A percentile compares a stretch with the other conserved stretches of the same genome.
phyloP scores from a whole-genome alignment of 768 basidiomycete species.

The Candolleomyces eurysporus region DNA sequence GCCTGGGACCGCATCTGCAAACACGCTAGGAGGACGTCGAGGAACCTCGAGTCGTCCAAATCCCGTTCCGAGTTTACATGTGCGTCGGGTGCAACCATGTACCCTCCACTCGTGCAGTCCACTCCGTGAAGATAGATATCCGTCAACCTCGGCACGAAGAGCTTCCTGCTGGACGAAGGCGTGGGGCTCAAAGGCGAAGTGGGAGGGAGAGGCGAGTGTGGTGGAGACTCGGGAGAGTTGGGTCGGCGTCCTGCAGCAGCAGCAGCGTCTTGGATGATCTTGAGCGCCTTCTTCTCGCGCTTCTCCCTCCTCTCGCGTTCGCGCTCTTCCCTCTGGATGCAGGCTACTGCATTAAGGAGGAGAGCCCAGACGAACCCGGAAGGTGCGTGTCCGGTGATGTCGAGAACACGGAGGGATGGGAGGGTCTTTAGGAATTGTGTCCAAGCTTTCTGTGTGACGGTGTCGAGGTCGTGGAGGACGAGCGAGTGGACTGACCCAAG shows the following conservation, averaged over 20 bases:
- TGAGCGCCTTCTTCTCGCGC: conserved; percentile 10
- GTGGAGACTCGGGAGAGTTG: neutral
- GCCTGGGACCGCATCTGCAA: conserved; percentile 23
- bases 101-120: conserved; percentile 39
- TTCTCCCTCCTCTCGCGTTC: conserved; percentile 15
- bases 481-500: conserved; percentile 30
- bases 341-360: conserved; percentile 32
- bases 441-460: conserved; percentile 41
- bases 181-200: conserved; percentile 4
- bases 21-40: conserved; percentile 35
- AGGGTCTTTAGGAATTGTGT: conserved; percentile 26
- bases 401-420: conserved; percentile 31
- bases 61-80: conserved; percentile 33
- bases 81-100: conserved; percentile 32
- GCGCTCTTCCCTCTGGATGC: conserved; percentile 24
- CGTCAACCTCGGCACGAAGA: conserved; percentile 32
- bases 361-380: conserved; percentile 40
- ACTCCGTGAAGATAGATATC: conserved; percentile 38
- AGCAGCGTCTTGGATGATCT: neutral
- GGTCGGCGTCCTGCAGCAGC: neutral
- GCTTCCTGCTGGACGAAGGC: neutral
- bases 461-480: conserved; percentile 34
- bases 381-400: conserved; percentile 35
- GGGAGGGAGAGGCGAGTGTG: neutral
- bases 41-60: conserved; percentile 40